Conservation (phyloP, 257 asterid species). For the Linaria vulgaris region DNA sequence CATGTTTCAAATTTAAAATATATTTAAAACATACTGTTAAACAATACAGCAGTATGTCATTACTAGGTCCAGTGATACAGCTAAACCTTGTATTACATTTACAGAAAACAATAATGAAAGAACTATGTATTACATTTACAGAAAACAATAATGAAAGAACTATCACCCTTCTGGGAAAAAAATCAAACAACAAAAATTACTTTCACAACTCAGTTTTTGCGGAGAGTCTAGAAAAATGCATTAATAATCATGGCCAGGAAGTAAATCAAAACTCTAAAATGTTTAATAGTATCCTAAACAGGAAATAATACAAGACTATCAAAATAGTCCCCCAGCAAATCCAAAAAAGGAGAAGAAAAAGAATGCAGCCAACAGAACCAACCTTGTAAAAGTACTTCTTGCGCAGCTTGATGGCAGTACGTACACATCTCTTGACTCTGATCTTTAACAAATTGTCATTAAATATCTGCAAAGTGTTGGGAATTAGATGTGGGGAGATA, state of each 20-base stretch:
- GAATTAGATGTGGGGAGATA: constrained; percentile 19
- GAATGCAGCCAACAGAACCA: constrained; percentile 25
- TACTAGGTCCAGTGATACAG: neutral
- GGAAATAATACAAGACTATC: constrained; percentile 8
- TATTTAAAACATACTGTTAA: neutral
- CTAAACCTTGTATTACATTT: neutral
- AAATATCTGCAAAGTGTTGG: constrained; percentile 63
- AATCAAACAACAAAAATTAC: neutral
- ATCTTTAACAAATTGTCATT: constrained; percentile 80
- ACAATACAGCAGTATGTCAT: constrained; percentile 1
- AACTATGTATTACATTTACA: neutral
- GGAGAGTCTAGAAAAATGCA: constrained; percentile 16
- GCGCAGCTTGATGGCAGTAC: constrained; percentile 85
- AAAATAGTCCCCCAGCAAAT: neutral
- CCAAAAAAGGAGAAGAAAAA: constrained; percentile 6
- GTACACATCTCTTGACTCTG: constrained; percentile 86
- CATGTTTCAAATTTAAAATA: neutral
- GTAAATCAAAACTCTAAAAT: constrained; percentile 9
- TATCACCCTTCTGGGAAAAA: no score
- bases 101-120: neutral
- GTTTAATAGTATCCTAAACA: constrained; percentile 3
- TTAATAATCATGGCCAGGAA: constrained; percentile 1
- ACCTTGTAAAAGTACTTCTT: constrained; percentile 90
- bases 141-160: neutral
- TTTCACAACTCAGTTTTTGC: neutral